Evolutionary conservation across 1,284 basidiomycete genomes (phyloP).

Genomic region (Ceratobasidium sp.): DNA sequence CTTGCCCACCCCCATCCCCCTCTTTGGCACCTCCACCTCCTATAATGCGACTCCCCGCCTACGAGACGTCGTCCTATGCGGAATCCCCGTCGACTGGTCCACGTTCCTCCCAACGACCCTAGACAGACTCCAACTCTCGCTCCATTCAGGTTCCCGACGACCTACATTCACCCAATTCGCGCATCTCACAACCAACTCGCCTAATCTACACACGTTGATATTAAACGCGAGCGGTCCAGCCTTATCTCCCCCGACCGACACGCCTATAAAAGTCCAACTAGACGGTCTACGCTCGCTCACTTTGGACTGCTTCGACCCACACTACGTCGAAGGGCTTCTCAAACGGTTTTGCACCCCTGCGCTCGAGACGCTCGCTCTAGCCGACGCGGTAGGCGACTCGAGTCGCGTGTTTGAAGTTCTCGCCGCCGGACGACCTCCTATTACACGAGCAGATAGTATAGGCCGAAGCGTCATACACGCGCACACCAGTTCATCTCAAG

Average conservation of each 20-base stretch:
- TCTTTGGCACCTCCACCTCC: conserved; percentile 10
- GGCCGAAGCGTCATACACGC: neutral
- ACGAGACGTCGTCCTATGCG: conserved; percentile 33
- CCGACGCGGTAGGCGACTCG: conserved; percentile 37
- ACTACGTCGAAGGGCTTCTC: conserved; percentile 33
- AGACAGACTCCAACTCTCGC: conserved; percentile 39
- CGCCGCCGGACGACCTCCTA: conserved; percentile 10
- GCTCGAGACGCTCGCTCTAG: conserved; percentile 29
- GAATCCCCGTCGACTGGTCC: conserved; percentile 33
- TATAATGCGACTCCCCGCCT: conserved; percentile 20
- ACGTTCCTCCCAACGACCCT: conserved; percentile 16
- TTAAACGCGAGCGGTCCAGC: conserved; percentile 36
- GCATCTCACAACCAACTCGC: conserved; percentile 29
- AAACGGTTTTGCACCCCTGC: conserved; percentile 19
- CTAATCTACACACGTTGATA: conserved; percentile 30
- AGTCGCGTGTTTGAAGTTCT: conserved; percentile 42
- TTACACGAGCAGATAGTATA: neutral
- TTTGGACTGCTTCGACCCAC: conserved; percentile 37
- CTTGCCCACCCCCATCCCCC: conserved; percentile 17
- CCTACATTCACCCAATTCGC: conserved; percentile 37
- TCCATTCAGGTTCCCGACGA: conserved; percentile 30
- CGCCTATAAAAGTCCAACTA: neutral
- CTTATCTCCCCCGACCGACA: neutral
- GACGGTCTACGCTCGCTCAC: conserved; percentile 12
- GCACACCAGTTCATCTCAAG: neutral